Conservation (phyloP, 192 early-diverging fungal species). For the Gamsiella multidivaricata region DNA sequence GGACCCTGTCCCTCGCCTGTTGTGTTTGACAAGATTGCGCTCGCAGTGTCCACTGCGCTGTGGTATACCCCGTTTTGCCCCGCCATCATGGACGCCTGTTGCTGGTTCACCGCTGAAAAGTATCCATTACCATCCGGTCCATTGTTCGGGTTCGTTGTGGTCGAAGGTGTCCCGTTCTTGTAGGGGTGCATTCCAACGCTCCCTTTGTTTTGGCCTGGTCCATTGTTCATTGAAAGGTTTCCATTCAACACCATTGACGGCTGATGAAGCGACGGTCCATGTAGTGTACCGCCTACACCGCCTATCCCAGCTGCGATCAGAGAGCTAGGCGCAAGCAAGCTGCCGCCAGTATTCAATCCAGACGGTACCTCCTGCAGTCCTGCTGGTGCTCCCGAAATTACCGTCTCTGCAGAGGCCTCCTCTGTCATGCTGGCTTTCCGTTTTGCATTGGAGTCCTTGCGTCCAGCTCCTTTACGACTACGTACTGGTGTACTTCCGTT, state of each 20-base stretch:
- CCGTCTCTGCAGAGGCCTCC: not conserved
- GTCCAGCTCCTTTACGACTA: slow-evolving; percentile 19
- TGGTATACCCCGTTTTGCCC: not conserved
- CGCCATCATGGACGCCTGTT: not conserved
- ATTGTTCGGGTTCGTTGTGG: not conserved
- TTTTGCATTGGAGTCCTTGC: slow-evolving; percentile 29
- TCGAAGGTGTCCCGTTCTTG: not conserved
- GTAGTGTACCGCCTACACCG: not conserved
- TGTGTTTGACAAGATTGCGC: no score
- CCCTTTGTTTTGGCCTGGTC: not conserved
- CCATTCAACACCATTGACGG: not conserved
- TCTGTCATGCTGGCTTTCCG: slow-evolving; percentile 26
- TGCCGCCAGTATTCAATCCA: not conserved
- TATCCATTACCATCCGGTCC: not conserved
- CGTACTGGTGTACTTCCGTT: slow-evolving; percentile 6
- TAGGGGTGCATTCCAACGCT: not conserved
- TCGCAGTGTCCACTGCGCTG: no score
- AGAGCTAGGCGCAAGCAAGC: not conserved
- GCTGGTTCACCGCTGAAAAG: not conserved
- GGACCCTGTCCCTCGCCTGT: no score
- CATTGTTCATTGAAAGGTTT: not conserved
- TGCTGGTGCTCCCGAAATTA: not conserved
- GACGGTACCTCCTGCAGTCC: not conserved
- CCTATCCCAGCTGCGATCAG: not conserved
- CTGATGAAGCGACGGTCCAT: not conserved